Conservation (phyloP, 805 yeast species). For the Metschnikowia cubensis region DNA sequence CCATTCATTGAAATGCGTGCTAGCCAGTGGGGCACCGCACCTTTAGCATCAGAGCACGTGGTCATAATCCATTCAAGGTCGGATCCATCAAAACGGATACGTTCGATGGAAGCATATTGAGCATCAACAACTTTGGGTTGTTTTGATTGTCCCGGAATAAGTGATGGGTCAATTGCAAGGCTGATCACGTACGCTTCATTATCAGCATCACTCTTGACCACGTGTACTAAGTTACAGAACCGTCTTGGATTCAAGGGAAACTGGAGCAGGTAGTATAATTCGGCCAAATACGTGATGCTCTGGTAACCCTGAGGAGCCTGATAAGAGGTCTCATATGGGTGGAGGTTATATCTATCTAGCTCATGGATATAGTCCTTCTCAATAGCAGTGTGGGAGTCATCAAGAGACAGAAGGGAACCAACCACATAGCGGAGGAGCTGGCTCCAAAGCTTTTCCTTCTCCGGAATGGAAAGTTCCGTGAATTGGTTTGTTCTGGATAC, state of each 20-base stretch:
- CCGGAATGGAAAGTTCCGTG: slow-evolving; percentile 11
- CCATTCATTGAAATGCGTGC: slow-evolving; percentile 26
- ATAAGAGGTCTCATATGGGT: slow-evolving; percentile 11
- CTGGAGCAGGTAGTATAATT: slow-evolving; percentile 32
- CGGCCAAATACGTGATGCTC: slow-evolving; percentile 27
- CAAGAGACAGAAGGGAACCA: slow-evolving; percentile 15
- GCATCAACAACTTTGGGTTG: slow-evolving; percentile 24
- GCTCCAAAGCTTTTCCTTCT: slow-evolving; percentile 10
- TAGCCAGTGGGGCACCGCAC: slow-evolving; percentile 36
- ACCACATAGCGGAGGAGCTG: slow-evolving; percentile 11
- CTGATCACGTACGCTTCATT: slow-evolving; percentile 30
- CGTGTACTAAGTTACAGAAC: slow-evolving; percentile 35
- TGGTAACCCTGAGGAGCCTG: slow-evolving; percentile 14
- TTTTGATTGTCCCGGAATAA: slow-evolving; percentile 12
- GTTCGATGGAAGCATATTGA: slow-evolving; percentile 36
- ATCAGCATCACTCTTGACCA: slow-evolving; percentile 18
- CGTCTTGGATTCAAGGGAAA: slow-evolving; percentile 34
- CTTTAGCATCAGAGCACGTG: slow-evolving; percentile 38
- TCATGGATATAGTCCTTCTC: slow-evolving; percentile 37
- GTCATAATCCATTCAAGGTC: slow-evolving; percentile 36
- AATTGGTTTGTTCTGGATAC: slow-evolving; percentile 17
- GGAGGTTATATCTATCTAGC: slow-evolving; percentile 23
- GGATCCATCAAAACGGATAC: slow-evolving; percentile 20
- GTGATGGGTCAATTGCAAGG: slow-evolving; percentile 29
- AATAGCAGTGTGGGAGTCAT: slow-evolving; percentile 31